These are phyloP conservation scores for Corchorus capsularis DNA, from an alignment of 345 rosid genomes.

Conservation along the genomic window DNA sequence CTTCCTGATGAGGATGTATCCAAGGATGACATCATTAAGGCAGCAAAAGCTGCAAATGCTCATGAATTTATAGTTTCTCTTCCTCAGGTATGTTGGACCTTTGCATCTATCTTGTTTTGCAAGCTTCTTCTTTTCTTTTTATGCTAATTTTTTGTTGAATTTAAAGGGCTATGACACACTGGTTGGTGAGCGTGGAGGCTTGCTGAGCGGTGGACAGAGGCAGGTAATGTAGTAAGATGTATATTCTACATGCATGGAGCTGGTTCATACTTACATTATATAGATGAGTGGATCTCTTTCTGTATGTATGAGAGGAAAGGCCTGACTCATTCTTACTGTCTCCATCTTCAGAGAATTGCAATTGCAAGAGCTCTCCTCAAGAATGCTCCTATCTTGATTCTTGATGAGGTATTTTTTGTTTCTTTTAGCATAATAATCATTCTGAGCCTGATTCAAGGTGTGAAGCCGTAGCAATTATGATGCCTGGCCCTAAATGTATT, in stretches of 20 bases:
- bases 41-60: conserved; percentile 97
- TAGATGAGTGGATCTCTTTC: neutral
- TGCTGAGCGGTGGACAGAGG: conserved; percentile 94
- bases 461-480: neutral
- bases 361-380: conserved; percentile 89
- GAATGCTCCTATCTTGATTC: conserved; percentile 83
- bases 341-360: conserved; percentile 71
- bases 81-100: conserved; percentile 63
- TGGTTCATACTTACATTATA: conserved; percentile 1
- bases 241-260: neutral
- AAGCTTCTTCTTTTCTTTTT: conserved; percentile 14
- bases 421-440: neutral
- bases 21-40: conserved; percentile 84
- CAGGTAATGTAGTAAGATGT: conserved; percentile 53
- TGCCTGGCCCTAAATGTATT: neutral
- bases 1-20: conserved; percentile 90
- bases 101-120: conserved; percentile 18
- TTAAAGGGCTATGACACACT: conserved; percentile 87
- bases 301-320: neutral
- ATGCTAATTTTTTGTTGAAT: conserved; percentile 29
- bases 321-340: conserved; percentile 14
- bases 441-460: neutral
- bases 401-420: conserved; percentile 66
- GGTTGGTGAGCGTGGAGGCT: conserved; percentile 93
- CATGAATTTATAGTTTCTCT: conserved; percentile 91